phyloP scores from a whole-genome alignment of 305 asterid genomes.

The Ajuga reptans region DNA sequence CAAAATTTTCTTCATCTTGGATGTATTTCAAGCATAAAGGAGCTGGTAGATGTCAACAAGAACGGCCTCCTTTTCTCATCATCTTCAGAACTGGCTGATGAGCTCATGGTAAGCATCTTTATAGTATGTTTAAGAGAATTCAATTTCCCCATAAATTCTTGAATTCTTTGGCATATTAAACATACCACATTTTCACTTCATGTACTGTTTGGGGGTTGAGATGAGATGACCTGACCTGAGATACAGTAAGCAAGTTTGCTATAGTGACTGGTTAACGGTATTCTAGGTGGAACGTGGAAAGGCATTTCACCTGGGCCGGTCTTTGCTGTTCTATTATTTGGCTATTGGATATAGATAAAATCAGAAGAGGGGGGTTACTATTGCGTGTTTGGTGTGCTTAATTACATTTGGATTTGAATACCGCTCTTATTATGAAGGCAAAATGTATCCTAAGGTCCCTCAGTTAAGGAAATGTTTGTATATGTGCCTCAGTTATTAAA shows the following conservation, averaged over 20 bases:
- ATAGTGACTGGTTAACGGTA: no score
- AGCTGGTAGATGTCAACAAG: conserved; percentile 76
- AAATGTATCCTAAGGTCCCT: no score
- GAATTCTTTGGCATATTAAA: neutral
- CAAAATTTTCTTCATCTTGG: conserved; percentile 17
- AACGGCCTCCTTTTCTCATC: conserved; percentile 89
- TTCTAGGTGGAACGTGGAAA: no score
- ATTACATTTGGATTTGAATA: neutral
- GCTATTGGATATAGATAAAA: no score
- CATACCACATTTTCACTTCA: neutral
- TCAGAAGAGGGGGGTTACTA: no score
- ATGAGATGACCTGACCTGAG: neutral
- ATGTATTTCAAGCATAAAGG: conserved; percentile 55
- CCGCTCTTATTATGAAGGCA: neutral
- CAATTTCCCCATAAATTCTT: neutral
- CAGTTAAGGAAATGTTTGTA: no score
- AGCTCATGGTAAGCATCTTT: conserved; percentile 65
- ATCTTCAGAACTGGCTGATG: conserved; percentile 86
- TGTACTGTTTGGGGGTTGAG: no score
- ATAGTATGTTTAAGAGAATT: neutral
- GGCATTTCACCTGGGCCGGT: no score
- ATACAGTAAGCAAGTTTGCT: neutral
- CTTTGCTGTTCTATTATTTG: no score
- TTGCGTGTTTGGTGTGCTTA: neutral
- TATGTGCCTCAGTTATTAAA: no score